phyloP scores from a whole-genome alignment of 2,329 filamentous ascomycete genomes.

The Aspergillus tubingensis region DNA sequence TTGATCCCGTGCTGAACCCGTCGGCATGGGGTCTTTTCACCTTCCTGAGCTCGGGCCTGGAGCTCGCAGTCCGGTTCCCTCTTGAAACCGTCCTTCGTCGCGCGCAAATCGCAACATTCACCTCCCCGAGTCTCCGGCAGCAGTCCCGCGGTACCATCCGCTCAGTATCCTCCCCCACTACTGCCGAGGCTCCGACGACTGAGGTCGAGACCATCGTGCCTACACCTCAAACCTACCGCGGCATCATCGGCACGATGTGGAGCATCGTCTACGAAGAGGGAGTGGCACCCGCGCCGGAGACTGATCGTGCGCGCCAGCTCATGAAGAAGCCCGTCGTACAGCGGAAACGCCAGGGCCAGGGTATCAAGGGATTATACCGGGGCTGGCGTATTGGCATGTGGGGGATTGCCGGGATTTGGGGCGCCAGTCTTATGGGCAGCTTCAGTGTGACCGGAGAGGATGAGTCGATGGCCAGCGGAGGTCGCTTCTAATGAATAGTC shows the following conservation, averaged over 20 bases:
- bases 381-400: slow-evolving; percentile 60
- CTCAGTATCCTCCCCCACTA: slow-evolving; percentile 14
- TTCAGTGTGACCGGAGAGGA: slow-evolving; percentile 40
- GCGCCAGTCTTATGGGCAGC: slow-evolving; percentile 48
- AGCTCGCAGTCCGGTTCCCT: slow-evolving; percentile 83
- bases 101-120: slow-evolving; percentile 76
- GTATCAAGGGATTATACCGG: slow-evolving; percentile 57
- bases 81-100: slow-evolving; percentile 89
- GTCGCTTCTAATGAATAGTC: slow-evolving; percentile 30
- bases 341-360: slow-evolving; percentile 54
- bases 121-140: slow-evolving; percentile 53
- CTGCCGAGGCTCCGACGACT: slow-evolving; percentile 20
- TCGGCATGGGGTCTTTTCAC: slow-evolving; percentile 78
- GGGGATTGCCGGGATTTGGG: slow-evolving; percentile 59
- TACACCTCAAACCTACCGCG: slow-evolving; percentile 72
- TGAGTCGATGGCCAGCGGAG: slow-evolving; percentile 34
- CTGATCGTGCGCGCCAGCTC: slow-evolving; percentile 39
- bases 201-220: slow-evolving; percentile 73
- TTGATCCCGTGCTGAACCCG: slow-evolving; percentile 80
- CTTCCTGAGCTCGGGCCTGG: slow-evolving; percentile 76
- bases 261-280: slow-evolving; percentile 84
- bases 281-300: slow-evolving; percentile 47
- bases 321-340: slow-evolving; percentile 41
- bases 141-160: slow-evolving; percentile 27
- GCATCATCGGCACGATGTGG: slow-evolving; percentile 91